Conservation (phyloP, 176 grass and related monocot species). For the Oryza glumipatula region DNA sequence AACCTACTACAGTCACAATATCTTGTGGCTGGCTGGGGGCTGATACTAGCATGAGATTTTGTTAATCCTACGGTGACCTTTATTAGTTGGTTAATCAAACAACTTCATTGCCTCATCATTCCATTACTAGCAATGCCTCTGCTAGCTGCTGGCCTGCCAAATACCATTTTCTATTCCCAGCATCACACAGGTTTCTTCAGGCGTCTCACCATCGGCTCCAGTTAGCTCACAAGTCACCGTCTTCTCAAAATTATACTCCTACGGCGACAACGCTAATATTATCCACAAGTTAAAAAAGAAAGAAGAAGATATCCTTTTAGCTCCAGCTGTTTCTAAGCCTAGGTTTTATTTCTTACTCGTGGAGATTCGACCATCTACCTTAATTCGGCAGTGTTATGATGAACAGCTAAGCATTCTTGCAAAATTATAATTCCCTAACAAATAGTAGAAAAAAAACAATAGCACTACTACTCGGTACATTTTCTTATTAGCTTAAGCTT, state of each 20-base stretch:
- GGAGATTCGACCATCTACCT: not conserved
- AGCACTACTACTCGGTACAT: not conserved
- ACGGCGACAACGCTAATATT: not conserved
- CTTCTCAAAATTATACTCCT: not conserved
- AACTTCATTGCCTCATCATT: not conserved
- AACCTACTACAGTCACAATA: not conserved
- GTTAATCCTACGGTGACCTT: not conserved
- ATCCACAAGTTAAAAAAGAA: not conserved
- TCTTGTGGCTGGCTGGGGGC: not conserved
- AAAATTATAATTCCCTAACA: not conserved
- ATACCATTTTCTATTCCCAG: slow-evolving; percentile 28
- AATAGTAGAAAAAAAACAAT: not conserved
- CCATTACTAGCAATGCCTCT: not conserved
- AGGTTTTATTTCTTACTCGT: not conserved
- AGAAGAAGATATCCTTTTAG: not conserved
- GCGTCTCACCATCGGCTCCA: not conserved
- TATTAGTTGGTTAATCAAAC: not conserved
- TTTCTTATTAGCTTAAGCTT: not conserved
- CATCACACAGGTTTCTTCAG: not conserved
- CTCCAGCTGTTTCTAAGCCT: not conserved
- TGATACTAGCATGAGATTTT: not conserved
- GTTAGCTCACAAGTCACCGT: slow-evolving; percentile 32
- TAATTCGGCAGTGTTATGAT: not conserved
- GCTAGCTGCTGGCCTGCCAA: not conserved
- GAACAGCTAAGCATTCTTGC: not conserved